Conservation (phyloP, 768 basidiomycete genomes). For the Phaeotremella fagi region DNA sequence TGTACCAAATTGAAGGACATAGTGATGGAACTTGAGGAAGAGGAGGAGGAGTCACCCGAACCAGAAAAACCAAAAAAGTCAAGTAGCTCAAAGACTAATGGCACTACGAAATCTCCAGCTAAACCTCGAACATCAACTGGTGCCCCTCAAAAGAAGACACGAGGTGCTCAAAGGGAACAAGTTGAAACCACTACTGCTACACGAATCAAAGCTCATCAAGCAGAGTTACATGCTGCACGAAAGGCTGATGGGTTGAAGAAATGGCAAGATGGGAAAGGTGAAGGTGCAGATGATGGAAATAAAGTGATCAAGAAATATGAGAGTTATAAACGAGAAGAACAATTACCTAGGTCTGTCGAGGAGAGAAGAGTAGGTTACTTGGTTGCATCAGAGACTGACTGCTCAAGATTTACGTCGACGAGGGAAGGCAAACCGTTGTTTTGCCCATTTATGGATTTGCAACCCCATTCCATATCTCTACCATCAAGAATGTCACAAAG, state of each 20-base stretch:
- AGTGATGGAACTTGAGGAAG: conserved; percentile 51
- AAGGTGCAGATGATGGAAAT: conserved; percentile 70
- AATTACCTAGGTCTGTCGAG: conserved; percentile 77
- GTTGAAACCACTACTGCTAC: conserved; percentile 70
- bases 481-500: conserved; percentile 96
- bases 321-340: conserved; percentile 92
- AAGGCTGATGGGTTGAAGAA: conserved; percentile 75
- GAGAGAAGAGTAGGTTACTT: conserved; percentile 62
- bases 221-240: conserved; percentile 67
- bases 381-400: neutral
- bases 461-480: conserved; percentile 96
- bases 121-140: conserved; percentile 21
- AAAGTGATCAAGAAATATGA: conserved; percentile 95
- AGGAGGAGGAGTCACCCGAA: conserved; percentile 45
- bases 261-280: conserved; percentile 76
- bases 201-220: conserved; percentile 81
- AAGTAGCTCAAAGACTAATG: conserved; percentile 55
- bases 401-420: conserved; percentile 78
- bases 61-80: conserved; percentile 56
- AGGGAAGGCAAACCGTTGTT: conserved; percentile 81
- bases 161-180: conserved; percentile 73
- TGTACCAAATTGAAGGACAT: conserved; percentile 79
- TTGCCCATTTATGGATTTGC: conserved; percentile 92
- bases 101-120: conserved; percentile 25
- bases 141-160: conserved; percentile 67